Base-by-base conservation (phyloP, 2,329 filamentous ascomycete genomes). In the Scytalidium lignicola region DNA sequence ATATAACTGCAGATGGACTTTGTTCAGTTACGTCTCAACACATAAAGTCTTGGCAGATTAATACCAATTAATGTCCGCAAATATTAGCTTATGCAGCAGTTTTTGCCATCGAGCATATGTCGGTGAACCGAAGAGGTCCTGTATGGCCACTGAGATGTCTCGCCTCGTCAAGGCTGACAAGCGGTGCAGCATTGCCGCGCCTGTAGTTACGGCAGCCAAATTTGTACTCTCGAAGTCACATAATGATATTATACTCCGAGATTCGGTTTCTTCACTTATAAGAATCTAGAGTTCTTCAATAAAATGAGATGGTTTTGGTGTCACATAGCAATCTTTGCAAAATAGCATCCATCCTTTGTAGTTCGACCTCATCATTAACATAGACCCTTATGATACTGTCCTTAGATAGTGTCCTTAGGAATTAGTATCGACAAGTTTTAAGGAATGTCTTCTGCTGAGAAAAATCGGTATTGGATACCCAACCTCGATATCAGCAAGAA, bases 381-480 rank as follows among this genome's bases (percentile, higher is more conserved):
- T n/a, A 37, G 32, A 13, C 32, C 15, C 32, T n/a, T 37, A 28
- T 28, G 26, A 28, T 28, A 28, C 26, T 28, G 26, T 28, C 7
- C 13, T 10, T 5, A 26, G 32, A 37, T 37, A 37, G 5, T 37
- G 8, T 37, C 12, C n/a, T 37, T n/a, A 17, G 32, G 32, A 37
- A 13, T 17, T 17, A 8, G n/a, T 37, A n/a, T 37, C 5, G 15
- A 37, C 32, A 17, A n/a, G 32, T 13, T 37, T 37, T 37, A 37
- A 26, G 32, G 22, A 47, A 63, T 63, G 62, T 57, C 59, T 56
- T 59, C 52, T 46, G 45, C 44, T 5, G 54, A 61, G 44, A 72
- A 79, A 69, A 82, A 82, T 64, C 73, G 70, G 59, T 83, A 81
- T 65, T 83, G 78, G 78, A 81, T 82, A 51, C 76, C 78, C 13